Base-by-base conservation (phyloP, 352 stramenopile genomes). In the Phytopythium montanum region DNA sequence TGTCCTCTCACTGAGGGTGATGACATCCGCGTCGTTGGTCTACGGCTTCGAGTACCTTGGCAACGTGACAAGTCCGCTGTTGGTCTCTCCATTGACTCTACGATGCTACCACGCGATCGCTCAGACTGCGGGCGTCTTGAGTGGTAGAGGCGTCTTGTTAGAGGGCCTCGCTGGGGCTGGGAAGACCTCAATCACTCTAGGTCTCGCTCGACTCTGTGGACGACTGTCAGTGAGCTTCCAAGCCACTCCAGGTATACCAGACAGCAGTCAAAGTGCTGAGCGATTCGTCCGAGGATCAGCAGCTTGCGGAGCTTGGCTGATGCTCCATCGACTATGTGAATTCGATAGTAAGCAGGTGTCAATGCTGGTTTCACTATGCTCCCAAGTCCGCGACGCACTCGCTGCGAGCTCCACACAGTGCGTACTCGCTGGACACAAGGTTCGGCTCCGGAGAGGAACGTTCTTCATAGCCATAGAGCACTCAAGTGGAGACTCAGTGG, bases 21-120 rank as follows among this genome's bases (percentile, higher is more conserved):
- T 88, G 55, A 77, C 75, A 8, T 76, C 75, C 5, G 55, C 74
- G 0, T 60, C 65, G 28, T 56, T 92, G 25, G 54, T 66, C 12
- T 92, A 92, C 31, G 85, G 85, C 0, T 83, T 89, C 34, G 85
- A 94, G 57, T 94, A 92, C 39, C 52, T 77, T 2, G 85, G 81
- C 3, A 92, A 89, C 59, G 56, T 60, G 21, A 62, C 69, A 2
- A 39, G 61, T 9, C 45, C 66, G 9, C 60, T 88, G n/a, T 61
- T 81, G 28, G 50, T 87, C 19, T 81, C 70, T 2, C 79, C 81
- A 2, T 54, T 92, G 13, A 90, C 79, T 5, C 56, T 92, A 13
- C 70, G 81, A 7, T 92, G 80, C 34, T 88, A 78, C 41, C 77
- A 88, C 23, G 54, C 72, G 2, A 70, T 92, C 7, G 69, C 68